Percentiles rank a stretch among this genome's conserved stretches.
Evolutionary conservation across 345 rosid genomes (phyloP).

Genomic region (Gossypium ekmanianum): DNA sequence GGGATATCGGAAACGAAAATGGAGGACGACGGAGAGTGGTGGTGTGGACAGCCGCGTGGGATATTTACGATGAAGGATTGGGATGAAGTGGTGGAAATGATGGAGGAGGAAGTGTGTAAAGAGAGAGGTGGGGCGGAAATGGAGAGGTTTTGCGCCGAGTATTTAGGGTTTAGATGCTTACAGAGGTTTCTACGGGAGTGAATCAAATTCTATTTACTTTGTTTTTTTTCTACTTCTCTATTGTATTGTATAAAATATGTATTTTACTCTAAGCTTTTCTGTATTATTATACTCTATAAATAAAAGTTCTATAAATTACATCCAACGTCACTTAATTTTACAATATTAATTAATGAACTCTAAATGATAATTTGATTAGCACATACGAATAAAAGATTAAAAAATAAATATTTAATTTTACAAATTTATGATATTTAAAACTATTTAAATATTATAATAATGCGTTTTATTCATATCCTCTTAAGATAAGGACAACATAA

Average conservation of each 20-base stretch:
- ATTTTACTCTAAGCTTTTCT: background rate
- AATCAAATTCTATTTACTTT: background rate
- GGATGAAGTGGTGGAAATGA: constrained; percentile 51
- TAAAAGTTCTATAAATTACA: too few species aligned
- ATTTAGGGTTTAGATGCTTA: constrained; percentile 83
- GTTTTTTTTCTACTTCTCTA: background rate
- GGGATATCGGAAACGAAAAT: constrained; percentile 42
- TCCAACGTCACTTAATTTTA: too few species aligned
- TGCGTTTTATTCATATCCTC: too few species aligned
- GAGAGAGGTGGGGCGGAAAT: constrained; percentile 80
- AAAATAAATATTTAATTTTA: too few species aligned
- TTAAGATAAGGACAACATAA: too few species aligned
- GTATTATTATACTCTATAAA: background rate
- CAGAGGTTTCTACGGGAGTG: constrained; percentile 69
- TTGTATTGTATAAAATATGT: background rate
- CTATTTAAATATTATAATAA: too few species aligned
- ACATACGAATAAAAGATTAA: too few species aligned
- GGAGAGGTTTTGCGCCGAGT: constrained; percentile 79
- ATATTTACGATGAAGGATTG: constrained; percentile 28
- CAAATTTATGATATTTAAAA: too few species aligned
- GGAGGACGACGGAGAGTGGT: constrained; percentile 16
- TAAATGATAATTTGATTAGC: too few species aligned
- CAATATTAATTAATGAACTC: too few species aligned
- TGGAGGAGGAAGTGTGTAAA: constrained; percentile 61
- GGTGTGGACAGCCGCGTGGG: constrained; percentile 11